Percentiles rank a stretch among this genome's conserved stretches.
Evolutionary conservation across 2,329 filamentous ascomycete genomes (phyloP).

Genomic region (Fusarium udum): DNA sequence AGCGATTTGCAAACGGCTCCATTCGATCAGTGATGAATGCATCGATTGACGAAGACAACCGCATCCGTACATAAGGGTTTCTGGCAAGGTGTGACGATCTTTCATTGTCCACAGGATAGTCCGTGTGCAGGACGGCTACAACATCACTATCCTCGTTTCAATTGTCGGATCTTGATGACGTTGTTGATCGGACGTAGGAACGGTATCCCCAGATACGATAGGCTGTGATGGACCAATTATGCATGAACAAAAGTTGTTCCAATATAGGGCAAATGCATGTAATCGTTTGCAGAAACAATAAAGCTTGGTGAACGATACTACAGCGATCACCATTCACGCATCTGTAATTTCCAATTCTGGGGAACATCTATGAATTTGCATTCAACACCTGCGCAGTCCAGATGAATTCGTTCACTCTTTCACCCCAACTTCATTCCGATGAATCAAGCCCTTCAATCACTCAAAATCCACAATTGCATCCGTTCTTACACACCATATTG

Average conservation of each 20-base stretch:
- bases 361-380: not conserved
- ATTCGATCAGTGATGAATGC: slow-evolving; percentile 30
- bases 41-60: slow-evolving; percentile 32
- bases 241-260: slow-evolving; percentile 20
- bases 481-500: slow-evolving; percentile 16
- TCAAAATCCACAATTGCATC: slow-evolving; percentile 7
- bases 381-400: not conserved
- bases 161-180: slow-evolving; percentile 33
- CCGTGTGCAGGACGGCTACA: slow-evolving; percentile 41
- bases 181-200: slow-evolving; percentile 28
- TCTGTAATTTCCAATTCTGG: not conserved
- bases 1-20: slow-evolving; percentile 32
- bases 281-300: slow-evolving; percentile 25
- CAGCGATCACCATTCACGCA: not conserved
- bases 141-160: slow-evolving; percentile 44
- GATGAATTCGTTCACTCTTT: not conserved
- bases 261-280: slow-evolving; percentile 35
- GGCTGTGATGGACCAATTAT: slow-evolving; percentile 37
- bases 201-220: slow-evolving; percentile 34
- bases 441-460: not conserved
- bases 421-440: slow-evolving; percentile 8
- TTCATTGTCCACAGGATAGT: slow-evolving; percentile 40
- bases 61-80: slow-evolving; percentile 20
- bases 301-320: not conserved
- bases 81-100: slow-evolving; percentile 27